phyloP scores from a whole-genome alignment of 2,329 filamentous ascomycete species.

The Fusarium dlaminii region DNA sequence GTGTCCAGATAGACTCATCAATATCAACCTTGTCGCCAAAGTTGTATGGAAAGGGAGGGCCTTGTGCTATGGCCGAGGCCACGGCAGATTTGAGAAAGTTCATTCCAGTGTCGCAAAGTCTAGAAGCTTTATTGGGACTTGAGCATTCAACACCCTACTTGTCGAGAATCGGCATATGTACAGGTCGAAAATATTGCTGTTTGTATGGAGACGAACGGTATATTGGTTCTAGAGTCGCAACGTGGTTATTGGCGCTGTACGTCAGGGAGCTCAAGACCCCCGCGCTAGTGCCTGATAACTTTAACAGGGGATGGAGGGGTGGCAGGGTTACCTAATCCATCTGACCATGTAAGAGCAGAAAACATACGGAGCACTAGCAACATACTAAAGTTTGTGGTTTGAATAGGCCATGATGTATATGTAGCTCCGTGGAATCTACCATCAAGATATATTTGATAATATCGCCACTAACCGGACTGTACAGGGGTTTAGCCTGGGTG shows the following conservation, averaged over 20 bases:
- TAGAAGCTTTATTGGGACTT: neutral
- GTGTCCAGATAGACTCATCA: slow-evolving; percentile 94
- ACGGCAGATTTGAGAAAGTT: slow-evolving; percentile 98
- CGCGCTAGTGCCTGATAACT: slow-evolving; percentile 37
- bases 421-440: neutral
- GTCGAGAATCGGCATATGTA: neutral
- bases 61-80: slow-evolving; percentile 94
- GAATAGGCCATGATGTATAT: neutral
- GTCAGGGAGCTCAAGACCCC: slow-evolving; percentile 36
- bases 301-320: neutral
- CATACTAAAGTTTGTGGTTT: neutral
- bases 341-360: neutral
- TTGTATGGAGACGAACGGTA: slow-evolving; percentile 16
- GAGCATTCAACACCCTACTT: neutral
- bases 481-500: neutral
- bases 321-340: neutral
- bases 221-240: slow-evolving; percentile 33
- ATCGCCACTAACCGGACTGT: neutral
- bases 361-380: neutral
- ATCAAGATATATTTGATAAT: neutral
- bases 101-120: slow-evolving; percentile 63
- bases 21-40: slow-evolving; percentile 94
- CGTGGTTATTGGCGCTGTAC: slow-evolving; percentile 39
- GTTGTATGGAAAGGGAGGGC: slow-evolving; percentile 89
- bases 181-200: neutral